These are phyloP conservation scores for Entophlyctis helioformis DNA, from an alignment of 192 early-diverging fungal genomes.

Conservation along the genomic window DNA sequence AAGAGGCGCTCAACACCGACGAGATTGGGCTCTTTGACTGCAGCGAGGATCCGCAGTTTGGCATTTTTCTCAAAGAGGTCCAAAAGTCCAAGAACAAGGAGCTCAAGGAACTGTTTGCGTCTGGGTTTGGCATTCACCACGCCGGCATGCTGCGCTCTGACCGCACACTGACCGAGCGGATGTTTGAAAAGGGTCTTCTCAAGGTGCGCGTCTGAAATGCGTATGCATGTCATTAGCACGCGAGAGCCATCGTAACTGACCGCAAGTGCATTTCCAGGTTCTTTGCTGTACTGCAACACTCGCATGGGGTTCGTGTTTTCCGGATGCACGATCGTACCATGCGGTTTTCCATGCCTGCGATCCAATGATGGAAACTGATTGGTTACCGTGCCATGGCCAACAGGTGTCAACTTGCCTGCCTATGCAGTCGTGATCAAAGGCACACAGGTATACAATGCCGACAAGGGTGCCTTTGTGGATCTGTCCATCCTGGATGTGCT, in stretches of 20 bases:
- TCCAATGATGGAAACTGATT: neutral
- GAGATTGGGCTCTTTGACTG: constrained; percentile 51
- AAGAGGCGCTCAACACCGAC: constrained; percentile 57
- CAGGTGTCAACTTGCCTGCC: constrained; percentile 84
- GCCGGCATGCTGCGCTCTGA: constrained; percentile 75
- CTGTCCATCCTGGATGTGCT: constrained; percentile 96
- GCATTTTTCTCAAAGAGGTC: constrained; percentile 44
- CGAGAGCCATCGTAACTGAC: neutral
- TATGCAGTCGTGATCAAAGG: constrained; percentile 98
- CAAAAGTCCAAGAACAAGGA: constrained; percentile 69
- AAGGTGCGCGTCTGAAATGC: constrained; percentile 36
- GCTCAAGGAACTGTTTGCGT: constrained; percentile 70
- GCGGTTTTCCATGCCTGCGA: neutral
- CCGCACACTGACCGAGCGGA: constrained; percentile 68
- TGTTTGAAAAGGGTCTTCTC: constrained; percentile 79
- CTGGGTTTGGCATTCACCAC: constrained; percentile 91
- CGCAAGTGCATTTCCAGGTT: constrained; percentile 45
- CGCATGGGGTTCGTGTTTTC: constrained; percentile 67
- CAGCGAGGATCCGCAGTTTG: constrained; percentile 34
- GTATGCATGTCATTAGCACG: no score
- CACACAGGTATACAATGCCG: constrained; percentile 87
- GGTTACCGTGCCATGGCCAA: neutral
- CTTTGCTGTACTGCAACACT: constrained; percentile 96
- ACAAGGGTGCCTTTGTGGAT: constrained; percentile 89
- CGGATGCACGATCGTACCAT: neutral